phyloP scores from a whole-genome alignment of 768 basidiomycete species.

The Rhodotorula diobovata region DNA sequence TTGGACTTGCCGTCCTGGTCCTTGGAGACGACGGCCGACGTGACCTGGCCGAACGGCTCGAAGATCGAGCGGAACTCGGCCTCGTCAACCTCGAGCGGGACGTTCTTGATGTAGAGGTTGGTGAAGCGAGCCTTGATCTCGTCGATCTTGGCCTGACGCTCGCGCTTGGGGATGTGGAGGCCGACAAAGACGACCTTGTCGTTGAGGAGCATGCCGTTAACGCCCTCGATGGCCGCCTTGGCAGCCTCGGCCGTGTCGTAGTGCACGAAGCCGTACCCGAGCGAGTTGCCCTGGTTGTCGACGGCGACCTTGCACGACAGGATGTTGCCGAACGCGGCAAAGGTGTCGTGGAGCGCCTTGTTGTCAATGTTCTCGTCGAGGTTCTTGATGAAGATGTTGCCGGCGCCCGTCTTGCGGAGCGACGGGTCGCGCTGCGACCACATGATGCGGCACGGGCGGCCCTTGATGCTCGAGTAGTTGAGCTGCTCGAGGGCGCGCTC shows the following conservation, averaged over 20 bases:
- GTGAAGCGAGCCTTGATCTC: slow-evolving; percentile 97
- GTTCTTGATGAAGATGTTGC: slow-evolving; percentile 99
- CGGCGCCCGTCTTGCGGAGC: slow-evolving; percentile 97
- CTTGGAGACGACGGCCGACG: slow-evolving; percentile 70
- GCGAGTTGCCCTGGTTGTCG: slow-evolving; percentile 89
- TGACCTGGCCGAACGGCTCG: slow-evolving; percentile 68
- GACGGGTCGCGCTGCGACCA: slow-evolving; percentile 99
- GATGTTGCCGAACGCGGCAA: slow-evolving; percentile 97
- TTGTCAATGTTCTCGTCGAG: slow-evolving; percentile 67
- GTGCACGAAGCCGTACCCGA: slow-evolving; percentile 98
- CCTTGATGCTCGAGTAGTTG: slow-evolving; percentile 98
- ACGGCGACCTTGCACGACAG: slow-evolving; percentile 98
- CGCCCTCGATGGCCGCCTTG: slow-evolving; percentile 91
- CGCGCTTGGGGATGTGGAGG: slow-evolving; percentile 94
- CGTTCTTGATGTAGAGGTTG: slow-evolving; percentile 97
- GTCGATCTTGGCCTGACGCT: slow-evolving; percentile 96
- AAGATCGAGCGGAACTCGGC: slow-evolving; percentile 85
- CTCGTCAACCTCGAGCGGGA: slow-evolving; percentile 75
- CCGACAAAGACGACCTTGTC: slow-evolving; percentile 99
- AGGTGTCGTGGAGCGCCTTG: slow-evolving; percentile 97
- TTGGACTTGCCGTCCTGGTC: slow-evolving; percentile 90
- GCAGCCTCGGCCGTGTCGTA: slow-evolving; percentile 97
- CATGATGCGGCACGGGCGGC: slow-evolving; percentile 99
- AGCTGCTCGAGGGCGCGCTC: slow-evolving; percentile 98
- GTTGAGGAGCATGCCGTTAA: slow-evolving; percentile 98